Conservation (phyloP, 805 yeast species). For the Nakazawaea wyomingensis region DNA sequence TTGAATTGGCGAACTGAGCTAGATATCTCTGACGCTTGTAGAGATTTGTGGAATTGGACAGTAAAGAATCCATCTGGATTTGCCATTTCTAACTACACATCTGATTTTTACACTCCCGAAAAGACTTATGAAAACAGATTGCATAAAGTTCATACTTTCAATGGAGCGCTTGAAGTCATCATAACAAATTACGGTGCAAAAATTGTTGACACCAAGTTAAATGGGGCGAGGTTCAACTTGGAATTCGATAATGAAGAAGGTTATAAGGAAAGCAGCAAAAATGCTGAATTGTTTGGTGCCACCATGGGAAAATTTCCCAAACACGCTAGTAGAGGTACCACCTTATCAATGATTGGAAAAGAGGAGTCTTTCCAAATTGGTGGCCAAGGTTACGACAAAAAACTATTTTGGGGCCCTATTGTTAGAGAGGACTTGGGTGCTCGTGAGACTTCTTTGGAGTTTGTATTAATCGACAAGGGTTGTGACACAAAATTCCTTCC, state of each 20-base stretch:
- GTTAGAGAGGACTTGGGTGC: conserved; percentile 29
- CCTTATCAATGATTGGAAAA: conserved; percentile 36
- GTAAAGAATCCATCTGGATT: conserved; percentile 62
- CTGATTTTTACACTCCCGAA: conserved; percentile 24
- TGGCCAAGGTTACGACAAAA: conserved; percentile 42
- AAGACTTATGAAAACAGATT: conserved; percentile 28
- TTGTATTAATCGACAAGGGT: conserved; percentile 38
- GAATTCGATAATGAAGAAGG: conserved; percentile 32
- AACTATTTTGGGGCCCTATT: conserved; percentile 49
- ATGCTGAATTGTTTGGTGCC: conserved; percentile 58
- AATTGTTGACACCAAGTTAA: conserved; percentile 35
- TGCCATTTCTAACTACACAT: conserved; percentile 27
- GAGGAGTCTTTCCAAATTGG: conserved; percentile 52
- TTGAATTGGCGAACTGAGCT: conserved; percentile 58
- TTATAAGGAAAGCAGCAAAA: conserved; percentile 26
- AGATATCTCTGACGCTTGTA: conserved; percentile 58
- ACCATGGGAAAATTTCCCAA: conserved; percentile 65
- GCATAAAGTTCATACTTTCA: conserved; percentile 22
- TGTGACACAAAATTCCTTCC: conserved; percentile 60
- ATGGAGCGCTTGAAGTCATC: conserved; percentile 30
- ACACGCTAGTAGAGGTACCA: conserved; percentile 35
- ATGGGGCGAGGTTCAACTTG: conserved; percentile 34
- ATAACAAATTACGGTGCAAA: conserved; percentile 49
- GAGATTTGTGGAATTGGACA: conserved; percentile 77
- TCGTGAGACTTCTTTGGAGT: conserved; percentile 30